These are phyloP conservation scores for Dactylellina cionopaga DNA, from an alignment of 2,329 filamentous ascomycete genomes.

Conservation along the genomic window DNA sequence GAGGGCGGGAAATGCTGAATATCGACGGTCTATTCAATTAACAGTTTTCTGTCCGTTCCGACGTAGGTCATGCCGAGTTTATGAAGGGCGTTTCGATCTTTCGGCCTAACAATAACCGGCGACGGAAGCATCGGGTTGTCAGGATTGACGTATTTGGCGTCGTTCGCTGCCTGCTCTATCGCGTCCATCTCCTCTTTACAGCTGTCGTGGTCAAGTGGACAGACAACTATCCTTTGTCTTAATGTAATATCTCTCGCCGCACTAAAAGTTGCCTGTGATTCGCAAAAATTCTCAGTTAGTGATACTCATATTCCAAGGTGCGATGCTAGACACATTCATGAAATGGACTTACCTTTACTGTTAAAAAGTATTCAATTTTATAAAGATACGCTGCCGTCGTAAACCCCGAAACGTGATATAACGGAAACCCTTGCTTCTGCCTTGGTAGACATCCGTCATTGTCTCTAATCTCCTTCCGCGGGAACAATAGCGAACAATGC, in stretches of 20 bases:
- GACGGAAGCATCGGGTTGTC: conserved; percentile 94
- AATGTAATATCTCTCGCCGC: conserved; percentile 78
- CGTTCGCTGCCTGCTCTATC: conserved; percentile 93
- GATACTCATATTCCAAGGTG: neutral
- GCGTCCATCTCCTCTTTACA: conserved; percentile 99
- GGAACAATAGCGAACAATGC: conserved; percentile 89
- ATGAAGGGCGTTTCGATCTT: conserved; percentile 73
- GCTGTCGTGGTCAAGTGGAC: conserved; percentile 90
- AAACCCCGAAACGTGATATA: conserved; percentile 88
- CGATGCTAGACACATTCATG: conserved; percentile 12
- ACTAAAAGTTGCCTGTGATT: conserved; percentile 66
- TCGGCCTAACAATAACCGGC: conserved; percentile 80
- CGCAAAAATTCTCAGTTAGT: neutral
- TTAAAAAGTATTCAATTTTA: conserved; percentile 91
- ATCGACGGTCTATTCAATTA: conserved; percentile 69
- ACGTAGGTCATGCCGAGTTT: conserved; percentile 72
- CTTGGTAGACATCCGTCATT: conserved; percentile 85
- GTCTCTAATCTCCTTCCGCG: conserved; percentile 86
- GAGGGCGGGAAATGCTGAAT: neutral
- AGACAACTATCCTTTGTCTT: conserved; percentile 93
- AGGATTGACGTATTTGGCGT: conserved; percentile 85
- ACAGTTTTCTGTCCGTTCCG: conserved; percentile 70
- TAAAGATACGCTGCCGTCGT: conserved; percentile 94
- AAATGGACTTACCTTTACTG: conserved; percentile 79
- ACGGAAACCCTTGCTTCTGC: conserved; percentile 85